Percentiles rank a stretch among this genome's conserved stretches.
Evolutionary conservation across 495 filamentous ascomycete species (phyloP).

Genomic region (Immersiella caudata): DNA sequence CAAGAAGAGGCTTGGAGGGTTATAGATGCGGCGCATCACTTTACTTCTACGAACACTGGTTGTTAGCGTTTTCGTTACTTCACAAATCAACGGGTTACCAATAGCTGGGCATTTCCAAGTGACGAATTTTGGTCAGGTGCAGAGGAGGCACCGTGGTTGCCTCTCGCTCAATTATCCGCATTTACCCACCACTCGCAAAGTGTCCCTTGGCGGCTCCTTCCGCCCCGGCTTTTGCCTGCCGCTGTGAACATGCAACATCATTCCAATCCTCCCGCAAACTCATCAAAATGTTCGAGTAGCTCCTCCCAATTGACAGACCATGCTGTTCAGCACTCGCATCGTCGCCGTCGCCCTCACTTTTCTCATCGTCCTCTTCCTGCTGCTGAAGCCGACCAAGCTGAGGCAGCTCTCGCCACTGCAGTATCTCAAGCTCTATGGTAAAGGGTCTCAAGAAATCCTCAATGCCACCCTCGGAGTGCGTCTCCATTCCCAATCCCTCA

Average conservation of each 20-base stretch:
- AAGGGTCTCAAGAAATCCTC: slow-evolving; percentile 20
- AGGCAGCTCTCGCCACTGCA: slow-evolving; percentile 1
- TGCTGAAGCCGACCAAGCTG: slow-evolving; percentile 3
- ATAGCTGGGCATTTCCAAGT: no score
- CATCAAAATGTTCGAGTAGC: background rate
- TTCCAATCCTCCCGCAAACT: background rate
- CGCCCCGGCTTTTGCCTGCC: background rate
- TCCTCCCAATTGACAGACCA: slow-evolving; percentile 6
- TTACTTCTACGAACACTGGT: no score
- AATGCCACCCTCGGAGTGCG: slow-evolving; percentile 41
- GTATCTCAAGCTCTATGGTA: slow-evolving; percentile 11
- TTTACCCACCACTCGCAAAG: slow-evolving; percentile 13
- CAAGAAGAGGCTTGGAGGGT: no score
- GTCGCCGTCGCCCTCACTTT: slow-evolving; percentile 11
- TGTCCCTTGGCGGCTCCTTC: background rate
- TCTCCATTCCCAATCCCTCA: background rate
- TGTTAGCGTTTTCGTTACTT: no score
- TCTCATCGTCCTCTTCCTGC: slow-evolving; percentile 18
- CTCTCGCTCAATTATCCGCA: slow-evolving; percentile 17
- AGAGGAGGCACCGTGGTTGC: no score
- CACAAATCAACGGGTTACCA: no score
- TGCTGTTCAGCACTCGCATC: slow-evolving; percentile 26
- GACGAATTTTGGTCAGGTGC: no score
- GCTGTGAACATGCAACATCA: background rate
- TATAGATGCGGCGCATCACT: no score